phyloP scores from a whole-genome alignment of 2,329 filamentous ascomycete species.

The Xylaria sp. region DNA sequence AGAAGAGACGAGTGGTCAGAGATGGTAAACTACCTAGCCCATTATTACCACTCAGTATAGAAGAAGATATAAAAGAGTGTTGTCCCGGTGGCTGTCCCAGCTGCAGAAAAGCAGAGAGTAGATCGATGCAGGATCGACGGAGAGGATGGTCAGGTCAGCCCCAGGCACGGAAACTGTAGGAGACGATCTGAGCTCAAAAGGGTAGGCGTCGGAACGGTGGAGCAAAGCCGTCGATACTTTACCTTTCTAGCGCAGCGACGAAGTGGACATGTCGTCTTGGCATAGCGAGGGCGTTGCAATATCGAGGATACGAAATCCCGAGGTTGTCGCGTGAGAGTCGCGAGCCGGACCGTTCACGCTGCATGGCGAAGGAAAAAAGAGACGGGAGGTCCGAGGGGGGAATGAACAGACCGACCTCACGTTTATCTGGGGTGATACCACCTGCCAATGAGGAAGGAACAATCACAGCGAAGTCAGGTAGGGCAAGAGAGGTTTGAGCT shows the following conservation, averaged over 20 bases:
- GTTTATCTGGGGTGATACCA: background rate
- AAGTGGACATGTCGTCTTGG: constrained; percentile 20
- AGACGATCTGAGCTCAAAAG: constrained; percentile 27
- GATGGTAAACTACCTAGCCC: constrained; percentile 14
- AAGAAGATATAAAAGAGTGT: constrained; percentile 1
- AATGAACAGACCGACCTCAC: background rate
- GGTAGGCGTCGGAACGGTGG: constrained; percentile 26
- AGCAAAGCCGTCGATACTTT: constrained; percentile 8
- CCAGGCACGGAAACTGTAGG: constrained; percentile 4
- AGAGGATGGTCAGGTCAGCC: constrained; percentile 6
- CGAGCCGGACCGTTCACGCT: constrained; percentile 1
- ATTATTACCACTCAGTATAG: constrained; percentile 17
- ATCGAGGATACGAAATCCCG: background rate
- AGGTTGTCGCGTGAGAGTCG: constrained; percentile 11
- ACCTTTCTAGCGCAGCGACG: constrained; percentile 19
- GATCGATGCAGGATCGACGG: constrained; percentile 14
- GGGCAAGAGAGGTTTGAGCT: background rate
- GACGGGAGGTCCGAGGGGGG: background rate
- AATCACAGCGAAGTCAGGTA: background rate
- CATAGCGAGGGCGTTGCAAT: constrained; percentile 15
- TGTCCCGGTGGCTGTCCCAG: constrained; percentile 8
- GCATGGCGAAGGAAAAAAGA: background rate
- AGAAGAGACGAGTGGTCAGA: constrained; percentile 24
- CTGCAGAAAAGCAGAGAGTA: constrained; percentile 12
- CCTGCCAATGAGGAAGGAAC: background rate